Evolutionary conservation across 305 asterid genomes (phyloP).

Genomic region (Ruellia speciosa): DNA sequence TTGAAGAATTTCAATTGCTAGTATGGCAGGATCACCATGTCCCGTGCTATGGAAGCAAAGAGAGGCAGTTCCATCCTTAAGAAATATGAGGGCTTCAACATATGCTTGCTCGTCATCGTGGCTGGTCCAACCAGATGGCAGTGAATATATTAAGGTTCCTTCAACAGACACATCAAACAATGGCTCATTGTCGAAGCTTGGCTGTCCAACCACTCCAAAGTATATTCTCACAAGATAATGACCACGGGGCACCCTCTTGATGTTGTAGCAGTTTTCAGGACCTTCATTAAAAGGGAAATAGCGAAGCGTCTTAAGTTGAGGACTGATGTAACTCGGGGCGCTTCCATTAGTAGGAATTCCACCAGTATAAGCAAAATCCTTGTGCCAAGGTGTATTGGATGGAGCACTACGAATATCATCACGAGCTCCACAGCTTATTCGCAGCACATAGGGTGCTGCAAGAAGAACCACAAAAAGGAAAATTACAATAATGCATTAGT

Average conservation of each 20-base stretch:
- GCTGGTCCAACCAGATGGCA: conserved; percentile 92
- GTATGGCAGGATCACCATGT: conserved; percentile 87
- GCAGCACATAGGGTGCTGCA: conserved; percentile 74
- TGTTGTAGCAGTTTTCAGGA: conserved; percentile 87
- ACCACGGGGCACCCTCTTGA: conserved; percentile 74
- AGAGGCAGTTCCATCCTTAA: conserved; percentile 76
- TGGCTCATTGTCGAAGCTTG: conserved; percentile 77
- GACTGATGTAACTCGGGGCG: conserved; percentile 61
- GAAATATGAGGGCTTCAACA: conserved; percentile 66
- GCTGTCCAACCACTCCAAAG: conserved; percentile 61
- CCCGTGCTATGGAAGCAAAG: conserved; percentile 97
- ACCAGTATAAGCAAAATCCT: conserved; percentile 89
- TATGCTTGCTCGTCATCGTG: conserved; percentile 72
- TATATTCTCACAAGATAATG: conserved; percentile 73
- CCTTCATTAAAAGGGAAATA: conserved; percentile 83
- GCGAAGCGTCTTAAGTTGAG: conserved; percentile 57
- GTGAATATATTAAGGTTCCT: conserved; percentile 74
- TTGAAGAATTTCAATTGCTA: conserved; percentile 90
- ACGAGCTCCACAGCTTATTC: conserved; percentile 96
- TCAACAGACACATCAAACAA: conserved; percentile 80
- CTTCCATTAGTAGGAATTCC: conserved; percentile 75
- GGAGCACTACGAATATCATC: conserved; percentile 52
- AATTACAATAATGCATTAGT: not conserved
- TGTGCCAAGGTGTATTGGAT: conserved; percentile 70
- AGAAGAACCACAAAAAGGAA: conserved; percentile 7